These are phyloP conservation scores for Malus hybrid DNA, from an alignment of 331 rosid species.

Conservation along the genomic window DNA sequence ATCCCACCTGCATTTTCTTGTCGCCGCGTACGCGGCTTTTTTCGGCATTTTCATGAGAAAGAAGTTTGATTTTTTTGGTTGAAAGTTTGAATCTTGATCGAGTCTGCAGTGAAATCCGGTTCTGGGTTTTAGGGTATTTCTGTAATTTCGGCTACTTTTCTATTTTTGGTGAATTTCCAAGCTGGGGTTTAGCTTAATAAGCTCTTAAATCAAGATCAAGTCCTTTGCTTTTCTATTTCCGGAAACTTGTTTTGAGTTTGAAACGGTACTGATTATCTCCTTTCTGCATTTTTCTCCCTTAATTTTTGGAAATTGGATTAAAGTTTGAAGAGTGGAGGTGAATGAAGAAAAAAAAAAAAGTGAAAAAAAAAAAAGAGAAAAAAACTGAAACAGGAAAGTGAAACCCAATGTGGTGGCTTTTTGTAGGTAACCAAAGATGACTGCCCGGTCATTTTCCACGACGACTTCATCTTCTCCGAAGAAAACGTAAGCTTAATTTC, in stretches of 20 bases:
- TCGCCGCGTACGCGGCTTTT: constrained; percentile 20
- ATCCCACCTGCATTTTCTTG: neutral
- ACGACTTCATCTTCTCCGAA: constrained; percentile 32
- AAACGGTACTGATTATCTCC: constrained; percentile 29
- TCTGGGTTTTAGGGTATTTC: neutral
- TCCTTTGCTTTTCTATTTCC: neutral
- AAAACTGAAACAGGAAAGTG: constrained; percentile 8
- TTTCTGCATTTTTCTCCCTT: neutral
- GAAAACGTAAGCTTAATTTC: constrained; percentile 13
- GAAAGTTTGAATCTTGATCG: neutral
- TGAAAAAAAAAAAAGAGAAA: neutral
- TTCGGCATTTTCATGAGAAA: neutral
- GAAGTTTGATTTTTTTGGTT: neutral
- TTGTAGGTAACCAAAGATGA: constrained; percentile 47
- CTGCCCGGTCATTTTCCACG: constrained; percentile 45
- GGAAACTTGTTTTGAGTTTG: neutral
- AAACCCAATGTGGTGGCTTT: constrained; percentile 24
- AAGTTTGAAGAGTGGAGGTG: constrained; percentile 15
- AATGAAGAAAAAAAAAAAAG: neutral
- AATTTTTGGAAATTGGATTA: neutral
- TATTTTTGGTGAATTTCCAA: too few species aligned
- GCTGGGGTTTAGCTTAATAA: too few species aligned
- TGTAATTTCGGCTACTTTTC: neutral
- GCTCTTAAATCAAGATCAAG: too few species aligned
- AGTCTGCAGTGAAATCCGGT: neutral